A percentile compares a stretch with the other conserved stretches of the same genome.
These are phyloP conservation scores for Naganishia albida DNA, from an alignment of 1,284 basidiomycete species.

Conservation along the genomic window DNA sequence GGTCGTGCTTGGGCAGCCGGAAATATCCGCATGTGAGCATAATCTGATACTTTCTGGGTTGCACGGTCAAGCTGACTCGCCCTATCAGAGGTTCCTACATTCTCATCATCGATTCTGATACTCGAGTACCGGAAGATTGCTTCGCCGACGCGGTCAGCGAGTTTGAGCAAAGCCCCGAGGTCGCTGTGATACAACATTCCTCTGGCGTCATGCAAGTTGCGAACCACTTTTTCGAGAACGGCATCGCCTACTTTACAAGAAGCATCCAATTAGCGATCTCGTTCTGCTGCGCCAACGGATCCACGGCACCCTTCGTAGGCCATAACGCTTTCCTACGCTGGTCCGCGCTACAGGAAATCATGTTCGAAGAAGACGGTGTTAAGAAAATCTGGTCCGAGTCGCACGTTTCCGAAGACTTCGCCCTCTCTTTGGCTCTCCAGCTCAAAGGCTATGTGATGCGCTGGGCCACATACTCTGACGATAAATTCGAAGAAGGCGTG, in stretches of 20 bases:
- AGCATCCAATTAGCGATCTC: constrained; percentile 71
- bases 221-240: constrained; percentile 68
- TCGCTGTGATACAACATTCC: constrained; percentile 71
- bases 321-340: constrained; percentile 68
- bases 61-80: not conserved
- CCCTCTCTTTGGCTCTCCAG: constrained; percentile 35
- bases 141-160: constrained; percentile 81
- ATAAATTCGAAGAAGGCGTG: constrained; percentile 83
- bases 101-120: constrained; percentile 75
- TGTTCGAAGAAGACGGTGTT: constrained; percentile 66
- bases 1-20: constrained; percentile 56
- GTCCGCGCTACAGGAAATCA: constrained; percentile 77
- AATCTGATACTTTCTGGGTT: not conserved
- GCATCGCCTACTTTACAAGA: constrained; percentile 75
- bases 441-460: constrained; percentile 67
- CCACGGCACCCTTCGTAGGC: constrained; percentile 27
- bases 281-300: constrained; percentile 66
- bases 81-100: constrained; percentile 61
- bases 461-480: constrained; percentile 79
- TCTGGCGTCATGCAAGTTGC: constrained; percentile 72
- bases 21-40: constrained; percentile 44
- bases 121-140: constrained; percentile 82
- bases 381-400: constrained; percentile 76
- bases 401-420: constrained; percentile 68
- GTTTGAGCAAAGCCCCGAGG: constrained; percentile 71